Evolutionary conservation across 148 eudicot species (phyloP).

Genomic region (Chenopodium suecicum): DNA sequence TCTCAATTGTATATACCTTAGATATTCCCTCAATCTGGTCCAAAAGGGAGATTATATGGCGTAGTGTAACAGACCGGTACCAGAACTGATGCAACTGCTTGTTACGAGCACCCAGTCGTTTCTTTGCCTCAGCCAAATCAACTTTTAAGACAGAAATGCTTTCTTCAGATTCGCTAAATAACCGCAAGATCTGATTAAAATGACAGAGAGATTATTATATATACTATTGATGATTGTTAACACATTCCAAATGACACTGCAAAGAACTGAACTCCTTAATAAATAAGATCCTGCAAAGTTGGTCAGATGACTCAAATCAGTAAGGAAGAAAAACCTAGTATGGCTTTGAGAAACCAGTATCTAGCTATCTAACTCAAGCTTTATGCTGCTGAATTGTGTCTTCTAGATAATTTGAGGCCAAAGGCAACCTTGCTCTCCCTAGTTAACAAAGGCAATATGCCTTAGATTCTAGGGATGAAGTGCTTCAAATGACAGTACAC

Average conservation of each 20-base stretch:
- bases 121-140: constrained; percentile 88
- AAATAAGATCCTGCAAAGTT: not conserved
- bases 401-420: not conserved
- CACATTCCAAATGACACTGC: not conserved
- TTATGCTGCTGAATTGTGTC: not conserved
- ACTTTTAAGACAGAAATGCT: constrained; percentile 68
- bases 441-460: not conserved
- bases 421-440: not conserved
- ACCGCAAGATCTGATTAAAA: constrained; percentile 78
- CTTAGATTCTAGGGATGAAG: not conserved
- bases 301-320: not conserved
- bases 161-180: constrained; percentile 94
- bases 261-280: too few relatives aligned
- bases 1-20: constrained; percentile 47
- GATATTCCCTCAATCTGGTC: constrained; percentile 97
- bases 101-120: constrained; percentile 80
- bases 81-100: constrained; percentile 97
- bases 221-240: not conserved
- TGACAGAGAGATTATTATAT: constrained; percentile 12
- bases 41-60: constrained; percentile 88
- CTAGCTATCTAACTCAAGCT: not conserved
- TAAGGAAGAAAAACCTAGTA: not conserved
- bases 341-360: not conserved
- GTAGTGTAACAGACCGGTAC: constrained; percentile 95
- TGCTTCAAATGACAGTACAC: not conserved